Conservation (phyloP, 495 filamentous ascomycete species). For the Penicillium cataractarum region DNA sequence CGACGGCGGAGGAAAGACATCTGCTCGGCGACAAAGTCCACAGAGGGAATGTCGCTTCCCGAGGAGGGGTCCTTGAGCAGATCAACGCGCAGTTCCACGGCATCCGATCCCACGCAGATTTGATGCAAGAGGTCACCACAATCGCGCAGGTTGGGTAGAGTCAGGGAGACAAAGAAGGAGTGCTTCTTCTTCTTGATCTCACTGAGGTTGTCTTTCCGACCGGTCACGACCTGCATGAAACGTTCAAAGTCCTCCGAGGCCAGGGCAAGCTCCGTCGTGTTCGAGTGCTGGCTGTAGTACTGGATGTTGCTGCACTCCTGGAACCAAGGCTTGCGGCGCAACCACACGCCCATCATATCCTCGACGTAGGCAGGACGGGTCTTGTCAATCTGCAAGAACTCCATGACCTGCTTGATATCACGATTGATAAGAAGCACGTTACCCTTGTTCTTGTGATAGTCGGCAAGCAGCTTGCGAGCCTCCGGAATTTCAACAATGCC, state of each 20-base stretch:
- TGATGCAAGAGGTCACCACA: slow-evolving; percentile 66
- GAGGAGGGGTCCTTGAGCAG: slow-evolving; percentile 75
- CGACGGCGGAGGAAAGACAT: slow-evolving; percentile 76
- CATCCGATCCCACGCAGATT: slow-evolving; percentile 84
- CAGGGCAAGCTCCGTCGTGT: slow-evolving; percentile 51
- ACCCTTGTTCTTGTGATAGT: slow-evolving; percentile 80
- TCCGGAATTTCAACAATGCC: slow-evolving; percentile 88
- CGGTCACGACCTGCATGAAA: slow-evolving; percentile 76
- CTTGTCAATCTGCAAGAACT: slow-evolving; percentile 87
- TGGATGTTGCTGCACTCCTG: slow-evolving; percentile 93
- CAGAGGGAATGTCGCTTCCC: slow-evolving; percentile 58
- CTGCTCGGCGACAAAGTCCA: slow-evolving; percentile 80
- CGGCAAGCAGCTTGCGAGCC: slow-evolving; percentile 72
- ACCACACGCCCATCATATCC: slow-evolving; percentile 90
- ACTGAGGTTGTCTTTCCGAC: slow-evolving; percentile 65
- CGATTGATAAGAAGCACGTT: slow-evolving; percentile 87
- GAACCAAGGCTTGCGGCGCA: slow-evolving; percentile 90
- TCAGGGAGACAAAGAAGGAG: slow-evolving; percentile 92
- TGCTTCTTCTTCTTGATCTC: slow-evolving; percentile 69
- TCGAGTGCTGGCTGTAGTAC: slow-evolving; percentile 78
- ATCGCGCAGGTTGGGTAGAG: slow-evolving; percentile 70
- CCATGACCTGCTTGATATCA: slow-evolving; percentile 85
- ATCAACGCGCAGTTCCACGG: slow-evolving; percentile 93
- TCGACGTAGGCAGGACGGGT: slow-evolving; percentile 91
- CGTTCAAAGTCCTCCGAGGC: slow-evolving; percentile 77